Evolutionary conservation across 352 stramenopile genomes (phyloP).

Genomic region (Phytopythium kandeliae): DNA sequence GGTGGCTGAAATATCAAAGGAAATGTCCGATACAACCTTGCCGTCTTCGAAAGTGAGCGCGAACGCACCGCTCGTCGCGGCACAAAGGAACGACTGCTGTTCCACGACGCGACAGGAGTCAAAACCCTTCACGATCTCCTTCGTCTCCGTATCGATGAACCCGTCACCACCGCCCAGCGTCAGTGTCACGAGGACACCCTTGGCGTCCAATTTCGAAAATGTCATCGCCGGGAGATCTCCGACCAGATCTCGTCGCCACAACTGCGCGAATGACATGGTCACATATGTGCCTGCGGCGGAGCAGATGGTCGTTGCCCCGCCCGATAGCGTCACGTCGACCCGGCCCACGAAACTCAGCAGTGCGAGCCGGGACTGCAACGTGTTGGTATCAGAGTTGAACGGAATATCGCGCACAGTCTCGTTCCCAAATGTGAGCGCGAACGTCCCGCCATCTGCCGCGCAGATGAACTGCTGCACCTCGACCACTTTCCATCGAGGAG

Average conservation of each 20-base stretch:
- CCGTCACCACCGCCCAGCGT: conserved; percentile 37
- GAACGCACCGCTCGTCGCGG: conserved; percentile 61
- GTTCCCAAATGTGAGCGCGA: conserved; percentile 53
- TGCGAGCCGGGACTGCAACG: conserved; percentile 31
- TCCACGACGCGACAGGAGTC: conserved; percentile 66
- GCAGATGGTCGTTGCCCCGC: conserved; percentile 33
- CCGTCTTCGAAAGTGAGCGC: conserved; percentile 62
- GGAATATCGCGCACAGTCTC: conserved; percentile 52
- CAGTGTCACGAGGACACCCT: conserved; percentile 32
- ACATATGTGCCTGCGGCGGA: conserved; percentile 52
- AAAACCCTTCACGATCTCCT: conserved; percentile 64
- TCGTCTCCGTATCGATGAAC: conserved; percentile 59
- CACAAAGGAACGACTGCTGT: conserved; percentile 52
- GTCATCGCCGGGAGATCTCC: conserved; percentile 57
- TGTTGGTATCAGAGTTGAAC: conserved; percentile 51
- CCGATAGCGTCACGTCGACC: conserved; percentile 41
- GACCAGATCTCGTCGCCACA: conserved; percentile 47
- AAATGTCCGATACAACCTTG: conserved; percentile 29
- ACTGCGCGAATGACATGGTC: conserved; percentile 43
- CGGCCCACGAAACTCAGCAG: conserved; percentile 40
- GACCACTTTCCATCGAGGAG: conserved; percentile 44
- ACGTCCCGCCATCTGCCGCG: conserved; percentile 47
- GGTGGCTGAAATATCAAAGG: conserved; percentile 35
- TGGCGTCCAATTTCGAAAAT: conserved; percentile 46
- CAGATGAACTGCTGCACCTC: conserved; percentile 82